These are phyloP conservation scores for Candida sanyaensis DNA, from an alignment of 1,139 yeast species.

Conservation along the genomic window DNA sequence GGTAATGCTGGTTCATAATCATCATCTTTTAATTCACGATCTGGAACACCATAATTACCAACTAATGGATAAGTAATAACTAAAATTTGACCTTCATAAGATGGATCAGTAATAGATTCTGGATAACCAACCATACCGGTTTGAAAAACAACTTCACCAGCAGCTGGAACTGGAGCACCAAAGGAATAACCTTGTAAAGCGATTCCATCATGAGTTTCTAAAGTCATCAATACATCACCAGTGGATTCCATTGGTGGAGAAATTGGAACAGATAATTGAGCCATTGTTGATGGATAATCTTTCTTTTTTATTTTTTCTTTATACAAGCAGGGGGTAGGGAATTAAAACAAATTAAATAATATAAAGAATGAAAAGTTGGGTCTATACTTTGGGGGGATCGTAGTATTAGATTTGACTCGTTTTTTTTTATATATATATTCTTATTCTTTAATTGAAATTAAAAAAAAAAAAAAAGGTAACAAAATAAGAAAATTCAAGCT, in stretches of 20 bases:
- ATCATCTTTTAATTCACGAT: conserved; percentile 69
- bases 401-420: neutral
- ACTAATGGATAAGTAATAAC: conserved; percentile 96
- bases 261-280: conserved; percentile 63
- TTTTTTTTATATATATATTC: no score
- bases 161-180: conserved; percentile 86
- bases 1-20: conserved; percentile 78
- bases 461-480: no score
- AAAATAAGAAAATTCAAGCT: conserved; percentile 1
- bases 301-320: neutral
- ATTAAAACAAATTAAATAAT: no score
- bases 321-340: neutral
- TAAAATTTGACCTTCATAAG: conserved; percentile 96
- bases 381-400: neutral
- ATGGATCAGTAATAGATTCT: conserved; percentile 97
- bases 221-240: conserved; percentile 81
- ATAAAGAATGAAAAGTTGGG: no score
- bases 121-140: conserved; percentile 99
- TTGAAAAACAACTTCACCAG: conserved; percentile 99
- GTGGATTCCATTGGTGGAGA: conserved; percentile 85
- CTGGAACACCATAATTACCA: conserved; percentile 99
- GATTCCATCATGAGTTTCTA: conserved; percentile 90
- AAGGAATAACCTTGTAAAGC: conserved; percentile 95
- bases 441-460: no score
- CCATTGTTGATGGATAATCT: conserved; percentile 9